phyloP scores from a whole-genome alignment of 257 asterid species.

The Marsdenia floribunda region DNA sequence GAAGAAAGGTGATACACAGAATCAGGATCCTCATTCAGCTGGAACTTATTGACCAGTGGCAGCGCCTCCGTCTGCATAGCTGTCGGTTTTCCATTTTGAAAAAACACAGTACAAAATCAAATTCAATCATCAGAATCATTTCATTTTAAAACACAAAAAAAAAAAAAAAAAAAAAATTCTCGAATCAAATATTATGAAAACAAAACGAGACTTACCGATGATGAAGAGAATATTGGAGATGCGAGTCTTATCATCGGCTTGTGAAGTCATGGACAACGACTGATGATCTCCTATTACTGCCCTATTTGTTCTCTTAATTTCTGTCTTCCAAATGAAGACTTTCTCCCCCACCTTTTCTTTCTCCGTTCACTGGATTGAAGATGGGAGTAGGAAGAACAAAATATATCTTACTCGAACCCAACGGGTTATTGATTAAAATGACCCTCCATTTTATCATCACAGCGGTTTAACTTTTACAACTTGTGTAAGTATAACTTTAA shows the following conservation, averaged over 20 bases:
- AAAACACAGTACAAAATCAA: neutral
- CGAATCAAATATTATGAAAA: neutral
- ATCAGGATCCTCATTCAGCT: slow-evolving; percentile 54
- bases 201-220: slow-evolving; percentile 43
- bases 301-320: neutral
- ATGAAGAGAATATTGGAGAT: slow-evolving; percentile 70
- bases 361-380: neutral
- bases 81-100: slow-evolving; percentile 14
- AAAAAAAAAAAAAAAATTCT: neutral
- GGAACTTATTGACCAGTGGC: slow-evolving; percentile 72
- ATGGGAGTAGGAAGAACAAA: neutral
- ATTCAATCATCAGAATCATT: neutral
- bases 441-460: too few species aligned
- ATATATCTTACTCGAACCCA: too few species aligned
- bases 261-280: slow-evolving; percentile 26
- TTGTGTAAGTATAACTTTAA: too few species aligned
- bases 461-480: too few species aligned
- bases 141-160: too few species aligned
- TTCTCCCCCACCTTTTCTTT: neutral
- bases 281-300: neutral
- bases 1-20: slow-evolving; percentile 45
- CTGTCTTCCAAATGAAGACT: neutral
- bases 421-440: too few species aligned
- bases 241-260: slow-evolving; percentile 27
- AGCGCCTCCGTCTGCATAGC: slow-evolving; percentile 96